Percentiles rank a stretch among this genome's conserved stretches.
Evolutionary conservation across 176 grass and related monocot genomes (phyloP).

Genomic region (Bolboschoenus planiculmis): DNA sequence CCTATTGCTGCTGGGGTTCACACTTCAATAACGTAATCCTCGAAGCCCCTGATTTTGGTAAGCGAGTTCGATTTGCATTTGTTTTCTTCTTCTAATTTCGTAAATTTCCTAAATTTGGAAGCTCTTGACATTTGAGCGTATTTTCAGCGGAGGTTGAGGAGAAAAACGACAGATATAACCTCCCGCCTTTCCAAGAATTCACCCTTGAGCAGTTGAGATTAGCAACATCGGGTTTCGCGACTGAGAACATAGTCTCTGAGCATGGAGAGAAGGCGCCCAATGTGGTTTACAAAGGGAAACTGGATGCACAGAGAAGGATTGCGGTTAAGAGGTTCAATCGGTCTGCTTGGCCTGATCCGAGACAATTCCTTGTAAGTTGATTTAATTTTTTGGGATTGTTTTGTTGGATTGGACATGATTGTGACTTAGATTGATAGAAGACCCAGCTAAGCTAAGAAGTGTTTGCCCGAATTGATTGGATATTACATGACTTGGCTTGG

Average conservation of each 20-base stretch:
- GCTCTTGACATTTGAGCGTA: background rate
- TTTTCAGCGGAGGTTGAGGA: slow-evolving; percentile 45
- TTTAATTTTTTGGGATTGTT: background rate
- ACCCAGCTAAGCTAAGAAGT: background rate
- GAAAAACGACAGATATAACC: slow-evolving; percentile 55
- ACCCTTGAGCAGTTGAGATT: slow-evolving; percentile 81
- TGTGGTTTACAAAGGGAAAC: slow-evolving; percentile 97
- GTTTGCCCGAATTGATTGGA: background rate
- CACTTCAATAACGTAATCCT: slow-evolving; percentile 42
- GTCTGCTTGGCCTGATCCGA: slow-evolving; percentile 78
- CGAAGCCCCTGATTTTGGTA: slow-evolving; percentile 40
- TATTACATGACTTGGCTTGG: background rate
- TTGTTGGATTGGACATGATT: background rate
- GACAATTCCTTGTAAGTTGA: slow-evolving; percentile 76
- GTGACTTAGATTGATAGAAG: background rate
- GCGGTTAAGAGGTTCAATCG: slow-evolving; percentile 91
- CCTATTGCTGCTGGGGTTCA: slow-evolving; percentile 49
- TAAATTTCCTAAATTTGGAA: slow-evolving; percentile 12
- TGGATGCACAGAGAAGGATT: slow-evolving; percentile 68
- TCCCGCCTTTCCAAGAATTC: slow-evolving; percentile 84
- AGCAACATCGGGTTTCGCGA: slow-evolving; percentile 70
- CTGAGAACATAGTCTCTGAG: slow-evolving; percentile 91
- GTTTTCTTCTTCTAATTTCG: background rate
- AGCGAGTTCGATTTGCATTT: slow-evolving; percentile 23
- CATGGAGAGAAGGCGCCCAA: slow-evolving; percentile 96